Evolutionary conservation across 192 early-diverging fungal genomes (phyloP).

Genomic region (Linnemannia exigua): DNA sequence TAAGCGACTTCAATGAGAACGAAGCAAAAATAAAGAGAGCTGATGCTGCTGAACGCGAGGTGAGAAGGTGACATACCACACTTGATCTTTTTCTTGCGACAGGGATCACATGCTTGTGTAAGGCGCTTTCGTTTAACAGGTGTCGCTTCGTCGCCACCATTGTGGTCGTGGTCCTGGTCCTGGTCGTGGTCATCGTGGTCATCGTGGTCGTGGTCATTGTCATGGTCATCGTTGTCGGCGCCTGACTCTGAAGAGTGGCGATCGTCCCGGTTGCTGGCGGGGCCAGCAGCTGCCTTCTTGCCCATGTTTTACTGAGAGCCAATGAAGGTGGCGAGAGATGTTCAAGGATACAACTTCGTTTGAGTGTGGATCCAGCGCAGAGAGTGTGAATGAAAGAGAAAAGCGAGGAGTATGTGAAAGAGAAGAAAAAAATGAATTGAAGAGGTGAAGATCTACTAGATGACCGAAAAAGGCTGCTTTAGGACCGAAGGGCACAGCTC

Average conservation of each 20-base stretch:
- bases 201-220: slow-evolving; percentile 24
- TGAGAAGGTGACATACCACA: slow-evolving; percentile 46
- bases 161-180: slow-evolving; percentile 9
- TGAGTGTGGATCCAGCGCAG: neutral
- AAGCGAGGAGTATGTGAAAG: neutral
- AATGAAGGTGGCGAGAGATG: neutral
- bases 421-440: neutral
- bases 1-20: neutral
- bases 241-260: slow-evolving; percentile 41
- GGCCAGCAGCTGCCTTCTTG: slow-evolving; percentile 13
- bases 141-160: slow-evolving; percentile 16
- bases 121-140: slow-evolving; percentile 71
- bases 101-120: slow-evolving; percentile 81
- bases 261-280: neutral
- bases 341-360: neutral
- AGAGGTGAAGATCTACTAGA: neutral
- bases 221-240: slow-evolving; percentile 35
- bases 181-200: slow-evolving; percentile 25
- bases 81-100: slow-evolving; percentile 80
- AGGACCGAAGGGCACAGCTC: neutral
- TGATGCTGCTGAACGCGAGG: neutral
- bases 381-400: neutral
- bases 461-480: neutral
- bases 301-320: slow-evolving; percentile 21
- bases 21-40: neutral